Conservation (phyloP, 306 rosid genomes). For the Comarum palustre region DNA sequence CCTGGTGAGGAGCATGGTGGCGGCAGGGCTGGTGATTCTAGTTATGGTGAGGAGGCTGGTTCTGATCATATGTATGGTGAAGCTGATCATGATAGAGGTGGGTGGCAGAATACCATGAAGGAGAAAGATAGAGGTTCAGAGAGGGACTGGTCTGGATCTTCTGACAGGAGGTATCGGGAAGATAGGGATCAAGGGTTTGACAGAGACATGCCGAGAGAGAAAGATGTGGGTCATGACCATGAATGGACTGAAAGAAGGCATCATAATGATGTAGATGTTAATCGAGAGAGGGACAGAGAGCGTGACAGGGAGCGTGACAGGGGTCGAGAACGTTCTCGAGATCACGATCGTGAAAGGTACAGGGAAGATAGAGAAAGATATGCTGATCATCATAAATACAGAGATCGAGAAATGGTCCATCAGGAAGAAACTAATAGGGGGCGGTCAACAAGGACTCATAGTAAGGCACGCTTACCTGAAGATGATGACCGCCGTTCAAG, state of each 20-base stretch:
- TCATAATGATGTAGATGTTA: slow-evolving; percentile 69
- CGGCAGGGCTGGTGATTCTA: slow-evolving; percentile 85
- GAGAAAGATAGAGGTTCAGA: slow-evolving; percentile 94
- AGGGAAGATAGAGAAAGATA: slow-evolving; percentile 80
- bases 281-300: slow-evolving; percentile 61
- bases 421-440: slow-evolving; percentile 91
- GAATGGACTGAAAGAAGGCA: slow-evolving; percentile 77
- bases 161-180: slow-evolving; percentile 80
- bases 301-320: slow-evolving; percentile 55
- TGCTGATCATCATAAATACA: slow-evolving; percentile 83
- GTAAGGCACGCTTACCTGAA: slow-evolving; percentile 67
- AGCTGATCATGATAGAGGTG: slow-evolving; percentile 78
- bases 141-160: slow-evolving; percentile 91
- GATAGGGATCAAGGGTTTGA: slow-evolving; percentile 79
- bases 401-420: slow-evolving; percentile 71
- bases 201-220: slow-evolving; percentile 79
- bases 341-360: slow-evolving; percentile 63
- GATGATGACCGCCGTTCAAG: slow-evolving; percentile 82
- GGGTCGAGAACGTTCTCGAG: slow-evolving; percentile 57
- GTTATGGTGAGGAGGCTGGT: slow-evolving; percentile 96
- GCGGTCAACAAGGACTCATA: slow-evolving; percentile 73
- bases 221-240: slow-evolving; percentile 58
- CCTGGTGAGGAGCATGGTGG: slow-evolving; percentile 82
- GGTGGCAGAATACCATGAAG: slow-evolving; percentile 73
- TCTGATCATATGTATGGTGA: slow-evolving; percentile 93